phyloP scores from a whole-genome alignment of 805 yeast species.

The Hanseniaspora singularis region DNA sequence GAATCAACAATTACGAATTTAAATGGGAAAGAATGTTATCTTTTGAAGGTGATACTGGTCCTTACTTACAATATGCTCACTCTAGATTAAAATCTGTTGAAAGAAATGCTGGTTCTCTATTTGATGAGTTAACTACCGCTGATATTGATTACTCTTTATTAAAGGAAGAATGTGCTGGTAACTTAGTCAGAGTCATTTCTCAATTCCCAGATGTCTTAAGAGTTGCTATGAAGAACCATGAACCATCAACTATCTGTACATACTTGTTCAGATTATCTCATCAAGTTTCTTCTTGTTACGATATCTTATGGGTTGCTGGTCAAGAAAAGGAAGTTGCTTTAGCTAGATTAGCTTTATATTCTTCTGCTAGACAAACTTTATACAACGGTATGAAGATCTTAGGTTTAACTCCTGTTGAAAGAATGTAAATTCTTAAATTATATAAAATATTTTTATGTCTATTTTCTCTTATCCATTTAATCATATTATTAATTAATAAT shows the following conservation, averaged over 20 bases:
- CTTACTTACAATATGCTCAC: conserved; percentile 96
- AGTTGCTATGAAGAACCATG: conserved; percentile 70
- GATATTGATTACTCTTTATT: conserved; percentile 50
- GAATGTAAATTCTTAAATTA: conserved; percentile 50
- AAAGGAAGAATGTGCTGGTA: conserved; percentile 54
- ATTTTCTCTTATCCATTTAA: neutral
- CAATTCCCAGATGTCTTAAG: conserved; percentile 71
- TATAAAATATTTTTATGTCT: neutral
- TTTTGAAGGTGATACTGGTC: conserved; percentile 98
- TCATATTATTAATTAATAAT: neutral
- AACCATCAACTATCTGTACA: conserved; percentile 90
- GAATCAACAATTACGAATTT: conserved; percentile 90
- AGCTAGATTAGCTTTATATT: conserved; percentile 85
- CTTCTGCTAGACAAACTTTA: conserved; percentile 79
- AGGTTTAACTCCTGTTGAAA: conserved; percentile 95
- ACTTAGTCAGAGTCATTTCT: conserved; percentile 63
- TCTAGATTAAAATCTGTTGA: conserved; percentile 90
- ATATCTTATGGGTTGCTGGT: conserved; percentile 92
- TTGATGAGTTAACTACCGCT: conserved; percentile 32
- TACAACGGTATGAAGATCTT: conserved; percentile 79
- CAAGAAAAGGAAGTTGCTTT: conserved; percentile 75
- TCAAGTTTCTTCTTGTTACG: conserved; percentile 91
- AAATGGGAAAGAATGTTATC: conserved; percentile 98
- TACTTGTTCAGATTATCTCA: conserved; percentile 86
- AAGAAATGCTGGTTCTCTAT: conserved; percentile 55